These are phyloP conservation scores for Taiozyma onychis DNA, from an alignment of 1,139 yeast genomes.

Conservation along the genomic window DNA sequence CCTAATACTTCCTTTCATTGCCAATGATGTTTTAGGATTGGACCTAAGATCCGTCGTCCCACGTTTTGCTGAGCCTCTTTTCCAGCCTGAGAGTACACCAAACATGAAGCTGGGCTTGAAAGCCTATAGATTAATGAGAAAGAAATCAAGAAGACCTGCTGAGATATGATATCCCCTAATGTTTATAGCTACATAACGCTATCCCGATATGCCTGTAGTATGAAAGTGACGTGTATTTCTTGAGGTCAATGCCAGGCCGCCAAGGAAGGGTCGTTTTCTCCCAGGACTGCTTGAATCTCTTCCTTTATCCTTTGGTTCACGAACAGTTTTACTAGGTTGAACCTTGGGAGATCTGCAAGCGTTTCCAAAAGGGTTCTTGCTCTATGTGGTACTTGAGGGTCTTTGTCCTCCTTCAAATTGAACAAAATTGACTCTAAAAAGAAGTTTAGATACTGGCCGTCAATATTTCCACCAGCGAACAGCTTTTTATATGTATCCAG, in stretches of 20 bases:
- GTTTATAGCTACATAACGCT: neutral
- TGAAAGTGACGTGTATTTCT: too few relatives aligned
- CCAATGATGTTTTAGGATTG: slow-evolving; percentile 29
- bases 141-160: slow-evolving; percentile 5
- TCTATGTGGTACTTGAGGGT: neutral
- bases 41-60: slow-evolving; percentile 38
- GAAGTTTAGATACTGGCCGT: slow-evolving; percentile 48
- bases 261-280: neutral
- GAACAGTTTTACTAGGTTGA: slow-evolving; percentile 7
- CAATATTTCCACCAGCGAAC: slow-evolving; percentile 48
- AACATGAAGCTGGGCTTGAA: slow-evolving; percentile 36
- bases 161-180: neutral
- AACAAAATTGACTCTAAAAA: slow-evolving; percentile 40
- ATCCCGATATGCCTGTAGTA: too few relatives aligned
- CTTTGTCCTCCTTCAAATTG: neutral
- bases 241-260: neutral
- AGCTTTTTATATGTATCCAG: slow-evolving; percentile 29
- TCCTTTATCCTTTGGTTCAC: slow-evolving; percentile 5
- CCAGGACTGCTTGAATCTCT: neutral
- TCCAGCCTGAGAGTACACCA: slow-evolving; percentile 37
- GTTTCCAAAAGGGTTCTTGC: slow-evolving; percentile 5
- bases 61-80: slow-evolving; percentile 27
- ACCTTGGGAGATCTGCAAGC: slow-evolving; percentile 11
- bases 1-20: slow-evolving; percentile 35
- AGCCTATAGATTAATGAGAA: slow-evolving; percentile 15